Evolutionary conservation across 768 basidiomycete species (phyloP), one percentile per base, ranked within the genome.

Genomic region (Russula emetica): DNA sequence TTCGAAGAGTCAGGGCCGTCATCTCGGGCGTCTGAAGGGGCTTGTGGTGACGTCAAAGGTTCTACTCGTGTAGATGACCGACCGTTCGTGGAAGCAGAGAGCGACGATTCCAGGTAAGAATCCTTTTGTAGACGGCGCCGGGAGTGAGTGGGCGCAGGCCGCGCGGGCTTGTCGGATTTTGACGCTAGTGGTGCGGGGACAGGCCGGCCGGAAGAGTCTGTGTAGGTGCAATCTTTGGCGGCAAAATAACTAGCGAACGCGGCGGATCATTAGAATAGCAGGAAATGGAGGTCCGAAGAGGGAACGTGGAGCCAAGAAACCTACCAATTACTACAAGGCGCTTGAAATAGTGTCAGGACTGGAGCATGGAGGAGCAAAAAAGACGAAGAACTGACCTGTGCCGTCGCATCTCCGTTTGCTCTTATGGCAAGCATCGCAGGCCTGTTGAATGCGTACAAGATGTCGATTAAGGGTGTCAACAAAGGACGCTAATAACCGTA

Each of bases 351-450:
- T 57, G 58, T 59, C 49, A 53, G 24, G 55, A 57, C 8, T 14
- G 28, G 56, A 28, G 38, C n/a, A 32, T 18, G 63, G 7, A 26
- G 54, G 32, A 38, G 67, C 56, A 61, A 52, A 50, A 22, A 59
- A 44, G 56, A 30, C 26, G 45, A 22, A 32, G 55, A 78, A 84
- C 63, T 65, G 26, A 87, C 88, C 85, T 65, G 87, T 89, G 36
- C 89, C 89, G 74, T 91, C 89, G 75, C 90, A 92, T 54, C 90
- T 83, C 28, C 90, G 83, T 72, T 92, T 92, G 76, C 85, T 86
- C 74, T 88, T 90, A 72, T 92, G 91, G 72, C 90, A 92, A 58
- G 87, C 86, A 74, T 90, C 87, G 74, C 90, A 92, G 55, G 90
- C 81, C 81, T 82, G 62, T 38, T n/a, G 54, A 55, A 50, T 18